Conservation (phyloP, 2,329 filamentous ascomycete species). For the Lachnellula suecica region DNA sequence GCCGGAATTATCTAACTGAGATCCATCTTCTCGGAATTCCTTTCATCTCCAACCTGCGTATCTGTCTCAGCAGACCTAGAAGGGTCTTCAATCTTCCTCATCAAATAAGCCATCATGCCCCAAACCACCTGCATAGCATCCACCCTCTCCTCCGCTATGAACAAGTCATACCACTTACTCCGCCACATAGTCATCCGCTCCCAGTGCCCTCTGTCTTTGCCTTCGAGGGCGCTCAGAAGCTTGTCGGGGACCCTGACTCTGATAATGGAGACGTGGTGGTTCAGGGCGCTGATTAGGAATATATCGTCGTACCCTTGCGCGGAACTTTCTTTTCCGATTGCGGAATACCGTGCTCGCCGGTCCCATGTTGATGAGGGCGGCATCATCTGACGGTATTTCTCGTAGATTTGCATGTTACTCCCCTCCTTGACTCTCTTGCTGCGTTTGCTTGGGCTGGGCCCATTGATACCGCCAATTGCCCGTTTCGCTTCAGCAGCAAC, state of each 20-base stretch:
- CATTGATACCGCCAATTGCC: conserved; percentile 20
- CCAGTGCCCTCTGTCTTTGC: conserved; percentile 41
- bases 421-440: conserved; percentile 17
- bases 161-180: conserved; percentile 62
- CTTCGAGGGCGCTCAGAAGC: conserved; percentile 53
- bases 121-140: conserved; percentile 57
- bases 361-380: conserved; percentile 61
- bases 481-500: conserved; percentile 18
- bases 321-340: conserved; percentile 51
- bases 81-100: conserved; percentile 39
- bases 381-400: conserved; percentile 62
- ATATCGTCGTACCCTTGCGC: conserved; percentile 54
- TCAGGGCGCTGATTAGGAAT: conserved; percentile 59
- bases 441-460: conserved; percentile 13
- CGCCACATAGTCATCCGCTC: conserved; percentile 51
- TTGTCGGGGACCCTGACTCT: conserved; percentile 56
- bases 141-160: conserved; percentile 51
- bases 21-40: conserved; percentile 20
- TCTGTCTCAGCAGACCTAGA: background rate
- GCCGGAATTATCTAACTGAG: conserved; percentile 4
- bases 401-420: conserved; percentile 55
- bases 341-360: conserved; percentile 54
- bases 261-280: conserved; percentile 60
- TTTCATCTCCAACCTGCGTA: background rate
- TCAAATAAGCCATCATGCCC: conserved; percentile 60